phyloP scores from a whole-genome alignment of 768 basidiomycete species.

The Tylopilus balloui region DNA sequence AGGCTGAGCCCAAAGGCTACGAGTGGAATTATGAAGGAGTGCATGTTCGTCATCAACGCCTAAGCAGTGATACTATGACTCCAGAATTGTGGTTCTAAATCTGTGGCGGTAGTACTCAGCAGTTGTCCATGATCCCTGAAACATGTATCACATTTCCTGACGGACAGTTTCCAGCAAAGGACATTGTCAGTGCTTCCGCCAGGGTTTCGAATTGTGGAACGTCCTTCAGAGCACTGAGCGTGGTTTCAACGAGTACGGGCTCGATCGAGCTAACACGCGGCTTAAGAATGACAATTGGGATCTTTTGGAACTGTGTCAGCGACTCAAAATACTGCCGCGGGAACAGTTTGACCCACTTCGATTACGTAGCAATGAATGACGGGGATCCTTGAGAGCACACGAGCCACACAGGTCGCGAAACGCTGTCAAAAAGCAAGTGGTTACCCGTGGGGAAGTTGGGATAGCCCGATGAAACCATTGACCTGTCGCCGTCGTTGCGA shows the following conservation, averaged over 20 bases:
- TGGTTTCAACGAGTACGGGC: no score
- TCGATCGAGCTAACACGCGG: no score
- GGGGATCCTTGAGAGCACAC: no score
- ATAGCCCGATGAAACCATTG: no score
- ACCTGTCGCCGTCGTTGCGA: no score
- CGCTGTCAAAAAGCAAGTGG: neutral
- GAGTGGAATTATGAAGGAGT: neutral
- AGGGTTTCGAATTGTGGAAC: no score
- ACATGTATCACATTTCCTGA: neutral
- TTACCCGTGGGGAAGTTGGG: neutral
- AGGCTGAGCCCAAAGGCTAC: slow-evolving; percentile 2
- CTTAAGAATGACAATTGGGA: no score
- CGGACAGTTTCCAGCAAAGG: neutral
- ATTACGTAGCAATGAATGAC: no score
- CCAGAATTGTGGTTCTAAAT: neutral
- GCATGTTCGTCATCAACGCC: neutral
- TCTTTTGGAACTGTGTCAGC: no score
- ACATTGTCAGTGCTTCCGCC: neutral
- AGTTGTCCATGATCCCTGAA: neutral
- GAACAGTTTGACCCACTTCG: no score
- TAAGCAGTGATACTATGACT: neutral
- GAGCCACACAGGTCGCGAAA: no score
- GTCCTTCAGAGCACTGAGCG: neutral
- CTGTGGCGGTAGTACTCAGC: neutral
- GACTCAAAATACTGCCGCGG: no score